Evolutionary conservation across 2,329 filamentous ascomycete species (phyloP), one percentile per base, ranked within the genome.

Genomic region (Penicillium nordicum): DNA sequence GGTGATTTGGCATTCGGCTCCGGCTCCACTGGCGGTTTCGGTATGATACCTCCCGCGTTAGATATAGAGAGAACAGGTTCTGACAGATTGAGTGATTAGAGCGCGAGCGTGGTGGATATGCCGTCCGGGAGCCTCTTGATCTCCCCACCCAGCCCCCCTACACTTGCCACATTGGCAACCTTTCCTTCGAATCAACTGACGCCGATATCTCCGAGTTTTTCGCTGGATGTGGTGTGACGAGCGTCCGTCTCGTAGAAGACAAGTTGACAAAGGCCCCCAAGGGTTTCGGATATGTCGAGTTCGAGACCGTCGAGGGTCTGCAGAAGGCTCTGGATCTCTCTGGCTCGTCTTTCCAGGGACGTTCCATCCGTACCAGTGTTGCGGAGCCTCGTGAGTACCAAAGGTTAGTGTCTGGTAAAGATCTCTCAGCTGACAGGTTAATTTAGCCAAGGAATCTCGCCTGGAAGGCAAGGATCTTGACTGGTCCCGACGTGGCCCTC

Each of bases 281-380:
- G 81, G 94, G 94, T 47, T 99, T 99, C 69, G 94, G 93, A 60
- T 99, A 99, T 74, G 93, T 96, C 63, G 94, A 99, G 76, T 99
- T 99, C 70, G 86, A 82, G 64, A 88, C 86, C 50, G 79, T 94
- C 43, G 93, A 97, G 48, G 93, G 93, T 57, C 80, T 99, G 69
- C 95, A 96, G 81, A 88, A 92, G 77, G 94, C 94, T 55, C 83
- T 99, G 62, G 85, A 86, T 57, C 83, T 94, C 61, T 92, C 92
- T 69, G 90, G 91, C 67, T 82, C 85, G 59, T 86, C 85, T 57
- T 92, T 97, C 75, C 88, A 95, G 74, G 92, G 92, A 66, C 88
- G 94, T 66, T 89, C 87, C 71, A 92, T 99, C 74, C 87, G 91
- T 73, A 88, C 97, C 73, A 97, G 92, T 80, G 88, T 99, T 72